Conservation (phyloP, 306 rosid genomes). For the Cucurbita ficifolia region DNA sequence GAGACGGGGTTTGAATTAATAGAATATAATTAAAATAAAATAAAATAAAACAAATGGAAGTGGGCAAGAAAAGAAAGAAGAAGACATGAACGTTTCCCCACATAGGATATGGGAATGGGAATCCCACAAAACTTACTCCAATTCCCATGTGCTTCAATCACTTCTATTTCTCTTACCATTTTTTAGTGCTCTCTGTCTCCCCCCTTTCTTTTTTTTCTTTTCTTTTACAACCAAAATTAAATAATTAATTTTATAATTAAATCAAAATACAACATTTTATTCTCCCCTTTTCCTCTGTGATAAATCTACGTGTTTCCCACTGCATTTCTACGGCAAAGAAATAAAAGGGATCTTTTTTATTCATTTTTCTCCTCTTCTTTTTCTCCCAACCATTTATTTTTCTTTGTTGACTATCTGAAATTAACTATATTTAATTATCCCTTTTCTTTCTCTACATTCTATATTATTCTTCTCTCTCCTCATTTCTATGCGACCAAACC, state of each 20-base stretch:
- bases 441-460: not conserved
- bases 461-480: not conserved
- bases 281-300: not conserved
- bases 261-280: not conserved
- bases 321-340: conserved; percentile 5
- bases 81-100: conserved; percentile 2
- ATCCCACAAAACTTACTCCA: not conserved
- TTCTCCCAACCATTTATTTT: not conserved
- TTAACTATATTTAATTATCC: not conserved
- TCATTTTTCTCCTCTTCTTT: not conserved
- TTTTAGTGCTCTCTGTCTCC: not conserved
- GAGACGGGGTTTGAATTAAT: no score
- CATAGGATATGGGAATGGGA: not conserved
- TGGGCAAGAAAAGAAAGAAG: not conserved
- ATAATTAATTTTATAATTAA: not conserved
- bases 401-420: not conserved
- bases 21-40: not conserved
- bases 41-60: not conserved
- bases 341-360: not conserved
- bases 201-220: not conserved
- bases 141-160: not conserved
- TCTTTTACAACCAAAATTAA: not conserved
- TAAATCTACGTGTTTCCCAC: conserved; percentile 10
- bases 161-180: not conserved
- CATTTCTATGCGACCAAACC: not conserved